A percentile compares a stretch with the other conserved stretches of the same genome.
Conservation (phyloP, 495 filamentous ascomycete genomes). For the Neurospora sp. region DNA sequence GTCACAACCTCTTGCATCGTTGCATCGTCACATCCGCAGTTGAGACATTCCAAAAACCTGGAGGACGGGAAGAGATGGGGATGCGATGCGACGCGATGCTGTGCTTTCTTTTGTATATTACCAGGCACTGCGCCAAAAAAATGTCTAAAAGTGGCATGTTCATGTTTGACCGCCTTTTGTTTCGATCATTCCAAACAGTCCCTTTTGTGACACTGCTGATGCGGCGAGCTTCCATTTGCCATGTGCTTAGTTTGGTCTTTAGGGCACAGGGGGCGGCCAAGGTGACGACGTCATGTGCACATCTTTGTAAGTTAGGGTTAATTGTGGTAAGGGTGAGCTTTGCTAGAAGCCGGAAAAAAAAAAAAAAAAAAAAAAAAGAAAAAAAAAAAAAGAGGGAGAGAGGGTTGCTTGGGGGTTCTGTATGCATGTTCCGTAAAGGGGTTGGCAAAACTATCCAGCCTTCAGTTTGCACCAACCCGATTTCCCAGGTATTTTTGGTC, state of each 20-base stretch:
- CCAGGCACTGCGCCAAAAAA: background rate
- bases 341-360: background rate
- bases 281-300: background rate
- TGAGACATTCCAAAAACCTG: background rate
- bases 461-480: background rate
- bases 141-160: background rate
- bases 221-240: background rate
- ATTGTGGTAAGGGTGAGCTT: background rate
- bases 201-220: background rate
- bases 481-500: background rate
- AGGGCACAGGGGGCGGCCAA: background rate
- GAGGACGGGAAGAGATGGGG: background rate
- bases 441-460: background rate
- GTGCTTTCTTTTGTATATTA: background rate
- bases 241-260: background rate
- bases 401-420: background rate
- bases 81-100: background rate
- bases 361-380: background rate
- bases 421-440: background rate
- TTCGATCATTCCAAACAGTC: background rate
- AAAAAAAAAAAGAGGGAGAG: background rate
- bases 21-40: background rate
- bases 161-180: background rate
- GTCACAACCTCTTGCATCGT: background rate
- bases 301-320: background rate